Percentiles rank a stretch among this genome's conserved stretches.
Evolutionary conservation across 2,329 filamentous ascomycete species (phyloP).

Genomic region (Botrytis paeoniae): DNA sequence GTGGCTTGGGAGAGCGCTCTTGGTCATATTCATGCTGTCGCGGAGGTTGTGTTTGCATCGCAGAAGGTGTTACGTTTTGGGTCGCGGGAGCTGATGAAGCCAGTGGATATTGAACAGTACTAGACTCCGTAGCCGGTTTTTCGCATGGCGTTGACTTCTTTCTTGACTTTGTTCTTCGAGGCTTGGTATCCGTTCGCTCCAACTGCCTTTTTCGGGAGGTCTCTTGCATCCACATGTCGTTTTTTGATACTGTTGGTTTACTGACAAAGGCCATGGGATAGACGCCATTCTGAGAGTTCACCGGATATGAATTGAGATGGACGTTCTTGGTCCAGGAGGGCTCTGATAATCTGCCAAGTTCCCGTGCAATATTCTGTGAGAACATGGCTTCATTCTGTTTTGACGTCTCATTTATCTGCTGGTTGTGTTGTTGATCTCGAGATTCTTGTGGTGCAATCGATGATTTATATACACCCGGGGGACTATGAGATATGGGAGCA

Average conservation of each 20-base stretch:
- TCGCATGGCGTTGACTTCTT: background rate
- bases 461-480: background rate
- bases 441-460: background rate
- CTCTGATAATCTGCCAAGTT: background rate
- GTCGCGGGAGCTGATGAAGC: background rate
- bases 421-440: background rate
- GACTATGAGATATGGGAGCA: background rate
- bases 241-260: background rate
- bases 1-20: background rate
- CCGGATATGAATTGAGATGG: background rate
- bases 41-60: background rate
- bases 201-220: background rate
- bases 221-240: background rate
- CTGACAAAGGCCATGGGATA: slow-evolving; percentile 3
- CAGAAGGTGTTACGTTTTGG: background rate
- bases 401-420: background rate
- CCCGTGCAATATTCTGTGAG: background rate
- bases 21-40: background rate
- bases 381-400: background rate
- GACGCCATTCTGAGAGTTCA: slow-evolving; percentile 1
- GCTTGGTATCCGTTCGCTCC: background rate
- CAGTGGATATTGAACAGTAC: background rate
- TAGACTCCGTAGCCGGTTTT: background rate
- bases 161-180: background rate
- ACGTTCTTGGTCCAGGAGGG: background rate